These are phyloP conservation scores for Ustilago curta DNA, from an alignment of 1,284 basidiomycete species.

Conservation along the genomic window DNA sequence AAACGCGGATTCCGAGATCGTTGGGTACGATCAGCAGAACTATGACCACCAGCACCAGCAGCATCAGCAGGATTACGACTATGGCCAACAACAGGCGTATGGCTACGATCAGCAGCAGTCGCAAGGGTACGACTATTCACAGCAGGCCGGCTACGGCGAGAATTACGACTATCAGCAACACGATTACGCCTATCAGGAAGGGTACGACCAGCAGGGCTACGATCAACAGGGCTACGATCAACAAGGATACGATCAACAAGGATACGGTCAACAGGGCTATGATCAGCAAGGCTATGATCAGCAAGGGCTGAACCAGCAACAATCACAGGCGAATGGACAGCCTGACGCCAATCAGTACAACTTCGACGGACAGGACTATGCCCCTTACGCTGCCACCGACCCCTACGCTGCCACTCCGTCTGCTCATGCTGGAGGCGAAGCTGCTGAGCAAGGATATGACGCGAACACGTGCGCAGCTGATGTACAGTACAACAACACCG, in stretches of 20 bases:
- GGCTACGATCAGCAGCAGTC: constrained; percentile 16
- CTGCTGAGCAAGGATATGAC: constrained; percentile 21
- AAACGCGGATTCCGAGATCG: constrained; percentile 7
- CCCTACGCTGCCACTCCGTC: constrained; percentile 25
- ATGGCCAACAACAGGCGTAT: constrained; percentile 19
- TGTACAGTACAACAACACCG: constrained; percentile 8
- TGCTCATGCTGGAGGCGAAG: background rate
- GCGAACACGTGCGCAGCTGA: constrained; percentile 19
- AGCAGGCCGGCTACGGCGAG: constrained; percentile 25
- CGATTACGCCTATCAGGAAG: constrained; percentile 11
- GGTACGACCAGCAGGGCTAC: constrained; percentile 30
- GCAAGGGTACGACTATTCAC: constrained; percentile 16
- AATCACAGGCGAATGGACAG: constrained; percentile 10
- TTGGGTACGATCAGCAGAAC: constrained; percentile 24
- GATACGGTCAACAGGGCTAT: constrained; percentile 16
- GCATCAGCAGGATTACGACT: constrained; percentile 26
- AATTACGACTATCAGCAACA: constrained; percentile 19
- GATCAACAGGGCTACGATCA: constrained; percentile 14
- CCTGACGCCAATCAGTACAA: constrained; percentile 19
- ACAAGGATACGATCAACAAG: constrained; percentile 10
- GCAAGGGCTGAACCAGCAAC: constrained; percentile 17
- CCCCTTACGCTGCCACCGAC: constrained; percentile 15
- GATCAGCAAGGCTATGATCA: constrained; percentile 5
- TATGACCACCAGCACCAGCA: constrained; percentile 34
- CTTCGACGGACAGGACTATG: constrained; percentile 26